Evolutionary conservation across 83 land plant genomes (phyloP).

Genomic region (Picea mariana): DNA sequence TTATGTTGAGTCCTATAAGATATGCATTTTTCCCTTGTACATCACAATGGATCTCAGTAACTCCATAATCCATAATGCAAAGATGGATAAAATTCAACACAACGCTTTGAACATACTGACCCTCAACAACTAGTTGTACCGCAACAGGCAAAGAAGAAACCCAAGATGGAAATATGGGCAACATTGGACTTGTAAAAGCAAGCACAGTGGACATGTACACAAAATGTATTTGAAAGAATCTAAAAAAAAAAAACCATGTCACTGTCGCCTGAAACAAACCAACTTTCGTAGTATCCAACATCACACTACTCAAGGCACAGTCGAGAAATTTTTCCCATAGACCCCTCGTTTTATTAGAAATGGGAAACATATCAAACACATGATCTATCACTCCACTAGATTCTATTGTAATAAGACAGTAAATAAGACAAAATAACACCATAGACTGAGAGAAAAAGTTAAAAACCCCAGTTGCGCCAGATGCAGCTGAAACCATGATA

Average conservation of each 20-base stretch:
- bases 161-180: too few relatives aligned
- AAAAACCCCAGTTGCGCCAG: background rate
- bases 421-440: constrained; percentile 80
- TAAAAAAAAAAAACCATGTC: constrained; percentile 75
- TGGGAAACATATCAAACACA: too few relatives aligned
- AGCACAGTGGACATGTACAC: constrained; percentile 73
- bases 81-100: too few relatives aligned
- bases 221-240: constrained; percentile 76
- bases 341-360: constrained; percentile 22
- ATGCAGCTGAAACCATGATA: constrained; percentile 50
- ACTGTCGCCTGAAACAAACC: constrained; percentile 39
- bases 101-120: too few relatives aligned
- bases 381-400: constrained; percentile 80
- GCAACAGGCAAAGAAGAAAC: too few relatives aligned
- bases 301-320: constrained; percentile 79
- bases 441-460: constrained; percentile 18
- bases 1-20: constrained; percentile 85
- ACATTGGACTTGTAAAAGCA: too few relatives aligned
- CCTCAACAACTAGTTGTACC: too few relatives aligned
- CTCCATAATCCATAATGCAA: too few relatives aligned
- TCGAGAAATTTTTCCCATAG: constrained; percentile 78
- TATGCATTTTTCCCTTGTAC: constrained; percentile 82
- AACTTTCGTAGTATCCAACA: too few relatives aligned
- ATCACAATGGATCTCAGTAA: constrained; percentile 25
- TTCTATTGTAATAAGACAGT: constrained; percentile 81